Conservation (phyloP, 441 rosid genomes). For the Metrosideros polymorpha region DNA sequence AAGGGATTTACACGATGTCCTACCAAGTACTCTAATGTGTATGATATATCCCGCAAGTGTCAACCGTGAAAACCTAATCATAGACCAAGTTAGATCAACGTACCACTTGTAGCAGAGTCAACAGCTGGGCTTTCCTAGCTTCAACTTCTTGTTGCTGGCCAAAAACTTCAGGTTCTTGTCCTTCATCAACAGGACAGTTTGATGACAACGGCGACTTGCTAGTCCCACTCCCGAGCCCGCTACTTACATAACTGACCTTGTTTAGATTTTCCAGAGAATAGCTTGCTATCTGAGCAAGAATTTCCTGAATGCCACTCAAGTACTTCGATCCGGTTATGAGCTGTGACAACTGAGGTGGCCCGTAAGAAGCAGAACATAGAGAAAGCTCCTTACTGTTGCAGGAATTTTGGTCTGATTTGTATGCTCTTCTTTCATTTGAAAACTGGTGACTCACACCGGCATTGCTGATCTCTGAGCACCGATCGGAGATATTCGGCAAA, state of each 20-base stretch:
- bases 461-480: slow-evolving; percentile 40
- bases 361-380: slow-evolving; percentile 23
- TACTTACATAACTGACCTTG: slow-evolving; percentile 15
- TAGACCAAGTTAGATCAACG: not conserved
- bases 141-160: slow-evolving; percentile 25
- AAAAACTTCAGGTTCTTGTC: slow-evolving; percentile 16
- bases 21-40: not conserved
- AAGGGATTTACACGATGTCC: not conserved
- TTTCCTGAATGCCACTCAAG: slow-evolving; percentile 67
- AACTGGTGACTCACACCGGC: slow-evolving; percentile 18
- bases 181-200: slow-evolving; percentile 3
- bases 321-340: slow-evolving; percentile 54
- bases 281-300: slow-evolving; percentile 73
- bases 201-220: slow-evolving; percentile 13
- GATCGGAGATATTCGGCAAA: slow-evolving; percentile 34
- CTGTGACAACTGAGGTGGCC: slow-evolving; percentile 25
- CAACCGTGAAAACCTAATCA: not conserved
- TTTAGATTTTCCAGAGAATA: slow-evolving; percentile 56
- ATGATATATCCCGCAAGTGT: not conserved
- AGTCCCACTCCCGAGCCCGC: slow-evolving; percentile 15
- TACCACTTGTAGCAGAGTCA: slow-evolving; percentile 76
- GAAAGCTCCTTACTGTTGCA: slow-evolving; percentile 45
- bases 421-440: slow-evolving; percentile 19
- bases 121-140: slow-evolving; percentile 52
- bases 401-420: slow-evolving; percentile 48